Evolutionary conservation across 768 basidiomycete species (phyloP).

Genomic region (Leccinum obscurum): DNA sequence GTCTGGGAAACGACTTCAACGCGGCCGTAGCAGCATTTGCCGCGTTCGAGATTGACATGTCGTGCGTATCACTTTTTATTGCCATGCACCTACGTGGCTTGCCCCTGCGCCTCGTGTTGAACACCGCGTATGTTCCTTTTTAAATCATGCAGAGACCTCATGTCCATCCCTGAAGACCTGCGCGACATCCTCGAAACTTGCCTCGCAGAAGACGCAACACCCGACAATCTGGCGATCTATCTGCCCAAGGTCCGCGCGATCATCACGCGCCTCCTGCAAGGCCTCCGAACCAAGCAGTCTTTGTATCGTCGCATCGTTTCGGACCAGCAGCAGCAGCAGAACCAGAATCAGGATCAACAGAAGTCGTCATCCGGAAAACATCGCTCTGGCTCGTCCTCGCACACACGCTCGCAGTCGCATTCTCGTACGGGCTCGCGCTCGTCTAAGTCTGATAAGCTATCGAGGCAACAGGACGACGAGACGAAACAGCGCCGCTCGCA

Average conservation of each 20-base stretch:
- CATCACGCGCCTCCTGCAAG: conserved; percentile 90
- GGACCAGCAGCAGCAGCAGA: conserved; percentile 46
- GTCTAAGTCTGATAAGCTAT: conserved; percentile 44
- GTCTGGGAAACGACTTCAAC: conserved; percentile 97
- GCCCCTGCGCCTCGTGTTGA: conserved; percentile 11
- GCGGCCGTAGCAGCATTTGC: conserved; percentile 87
- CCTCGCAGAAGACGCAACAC: conserved; percentile 85
- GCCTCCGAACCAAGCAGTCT: conserved; percentile 89
- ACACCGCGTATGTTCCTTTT: conserved; percentile 12
- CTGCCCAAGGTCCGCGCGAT: conserved; percentile 89
- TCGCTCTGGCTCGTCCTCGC: conserved; percentile 50
- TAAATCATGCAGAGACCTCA: conserved; percentile 65
- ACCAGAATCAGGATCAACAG: not conserved
- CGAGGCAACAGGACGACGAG: conserved; percentile 42
- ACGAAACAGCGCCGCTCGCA: conserved; percentile 47
- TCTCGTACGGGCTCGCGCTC: conserved; percentile 60
- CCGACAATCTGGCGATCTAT: conserved; percentile 83
- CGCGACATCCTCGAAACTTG: conserved; percentile 87
- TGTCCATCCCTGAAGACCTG: conserved; percentile 85
- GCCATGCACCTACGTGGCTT: conserved; percentile 2
- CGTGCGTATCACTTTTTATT: conserved; percentile 52
- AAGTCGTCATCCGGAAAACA: conserved; percentile 25
- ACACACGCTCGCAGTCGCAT: conserved; percentile 54
- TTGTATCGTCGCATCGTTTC: conserved; percentile 77
- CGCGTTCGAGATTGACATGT: conserved; percentile 84